Percentiles rank a stretch among this genome's conserved stretches.
phyloP scores from a whole-genome alignment of 2,329 filamentous ascomycete species.

The Cytospora paraplurivora region DNA sequence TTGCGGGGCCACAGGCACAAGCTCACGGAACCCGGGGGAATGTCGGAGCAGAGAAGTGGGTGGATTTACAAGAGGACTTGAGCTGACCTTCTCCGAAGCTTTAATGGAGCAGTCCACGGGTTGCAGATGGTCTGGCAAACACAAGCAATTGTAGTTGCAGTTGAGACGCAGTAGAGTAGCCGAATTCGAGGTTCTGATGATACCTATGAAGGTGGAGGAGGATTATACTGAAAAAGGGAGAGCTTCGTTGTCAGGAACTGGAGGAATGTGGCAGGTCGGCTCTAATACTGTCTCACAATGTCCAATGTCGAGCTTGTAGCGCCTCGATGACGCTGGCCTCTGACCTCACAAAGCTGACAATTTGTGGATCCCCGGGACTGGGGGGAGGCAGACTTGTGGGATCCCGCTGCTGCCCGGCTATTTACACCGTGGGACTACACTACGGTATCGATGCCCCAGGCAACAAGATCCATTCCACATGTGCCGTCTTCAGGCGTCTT shows the following conservation, averaged over 20 bases:
- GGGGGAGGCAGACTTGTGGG: not conserved
- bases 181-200: not conserved
- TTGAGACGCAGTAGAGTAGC: not conserved
- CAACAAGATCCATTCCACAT: not conserved
- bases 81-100: slow-evolving; percentile 4
- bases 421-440: not conserved
- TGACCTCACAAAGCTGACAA: not conserved
- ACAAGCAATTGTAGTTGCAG: not conserved
- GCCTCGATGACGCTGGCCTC: slow-evolving; percentile 4
- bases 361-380: not conserved
- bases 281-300: not conserved
- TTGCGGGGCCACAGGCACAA: slow-evolving; percentile 26
- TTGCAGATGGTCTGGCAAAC: not conserved
- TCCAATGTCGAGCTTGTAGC: not conserved
- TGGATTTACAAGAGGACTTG: slow-evolving; percentile 1
- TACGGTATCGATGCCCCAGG: not conserved
- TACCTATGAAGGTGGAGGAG: not conserved
- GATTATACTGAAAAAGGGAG: not conserved
- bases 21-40: slow-evolving; percentile 17
- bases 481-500: not conserved
- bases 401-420: not conserved
- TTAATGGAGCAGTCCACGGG: not conserved
- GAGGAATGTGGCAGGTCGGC: not conserved
- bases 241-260: not conserved
- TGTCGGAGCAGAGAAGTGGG: slow-evolving; percentile 7